Evolutionary conservation across 306 rosid genomes (phyloP), one percentile per base, ranked within the genome.

Genomic region (Aeschynomene evenia): DNA sequence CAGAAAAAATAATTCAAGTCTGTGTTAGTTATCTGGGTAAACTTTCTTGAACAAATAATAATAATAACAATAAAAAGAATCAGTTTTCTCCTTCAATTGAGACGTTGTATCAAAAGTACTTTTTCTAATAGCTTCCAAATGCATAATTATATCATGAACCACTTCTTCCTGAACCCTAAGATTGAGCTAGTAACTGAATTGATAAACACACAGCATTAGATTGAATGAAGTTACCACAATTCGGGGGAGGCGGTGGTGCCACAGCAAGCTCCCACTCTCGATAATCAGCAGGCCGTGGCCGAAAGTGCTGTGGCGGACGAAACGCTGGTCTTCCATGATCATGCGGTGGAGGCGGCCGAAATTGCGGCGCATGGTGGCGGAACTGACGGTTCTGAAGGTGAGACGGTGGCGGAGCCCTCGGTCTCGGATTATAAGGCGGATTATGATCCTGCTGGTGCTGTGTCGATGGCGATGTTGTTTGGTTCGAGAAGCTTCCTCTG

Each of bases 181-280:
- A 22, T 57, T 33, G 18, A 45, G 5, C 51, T n/a, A 14, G 51
- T 16, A 54, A 37, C 49, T 15, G 10, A 71, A 71, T 4, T 16
- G 46, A 36, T 18, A 18, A 15, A 45, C 54, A 5, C 23, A 28
- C 1, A 46, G 51, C 26, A 59, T 2, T 33, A 59, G 7, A 22
- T 33, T 53, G 7, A 22, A 46, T 59, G 39, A 39, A 72, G 72
- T 72, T 81, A 94, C 98, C 92, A 42, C 70, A 68, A 72, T 72
- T 20, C 76, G 75, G 69, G 5, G 85, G 86, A 28, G 82, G 89
- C 1, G 78, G 71, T 20, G 71, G 37, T 36, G 79, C 73, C 55
- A 54, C 71, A 3, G 92, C 86, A 72, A 50, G 58, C 75, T 94
- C 99, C 99, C 99, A 94, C 11, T 51, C 77, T 70, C 97, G 84